These are phyloP conservation scores for Penicillium rolfsii DNA, from an alignment of 2,329 filamentous ascomycete species.

Conservation along the genomic window DNA sequence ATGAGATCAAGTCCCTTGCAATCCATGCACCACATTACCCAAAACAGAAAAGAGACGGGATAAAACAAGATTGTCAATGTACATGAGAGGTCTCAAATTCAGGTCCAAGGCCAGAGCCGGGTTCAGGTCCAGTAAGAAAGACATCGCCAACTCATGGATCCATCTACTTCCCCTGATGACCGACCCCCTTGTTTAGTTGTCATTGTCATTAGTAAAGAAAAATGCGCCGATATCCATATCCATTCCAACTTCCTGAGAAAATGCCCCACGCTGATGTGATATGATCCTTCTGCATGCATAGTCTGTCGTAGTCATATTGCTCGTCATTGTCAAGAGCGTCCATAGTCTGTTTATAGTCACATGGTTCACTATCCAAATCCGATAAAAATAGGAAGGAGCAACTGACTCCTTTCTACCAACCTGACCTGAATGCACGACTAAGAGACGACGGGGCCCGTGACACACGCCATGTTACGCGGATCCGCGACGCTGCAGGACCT, in stretches of 20 bases:
- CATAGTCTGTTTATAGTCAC: neutral
- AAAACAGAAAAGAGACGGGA: neutral
- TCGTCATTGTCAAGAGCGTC: neutral
- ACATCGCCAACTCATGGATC: constrained; percentile 11
- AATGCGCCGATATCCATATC: neutral
- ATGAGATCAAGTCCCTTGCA: neutral
- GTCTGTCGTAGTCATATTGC: neutral
- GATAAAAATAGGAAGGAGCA: neutral
- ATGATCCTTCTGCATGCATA: neutral
- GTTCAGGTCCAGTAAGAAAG: neutral
- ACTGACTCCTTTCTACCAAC: neutral
- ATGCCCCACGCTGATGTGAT: neutral
- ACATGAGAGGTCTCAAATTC: neutral
- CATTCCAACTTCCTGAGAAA: too few relatives aligned
- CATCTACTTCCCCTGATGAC: constrained; percentile 2
- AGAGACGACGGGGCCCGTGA: neutral
- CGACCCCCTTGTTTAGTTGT: too few relatives aligned
- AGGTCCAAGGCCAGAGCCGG: neutral
- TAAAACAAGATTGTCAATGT: neutral
- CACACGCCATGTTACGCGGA: constrained; percentile 33
- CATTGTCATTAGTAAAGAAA: neutral
- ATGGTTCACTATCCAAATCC: neutral
- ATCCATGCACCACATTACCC: neutral
- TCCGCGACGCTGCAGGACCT: constrained; percentile 62
- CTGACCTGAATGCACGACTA: neutral